Conservation (phyloP, 1,139 yeast genomes). For the Pichia sp. region DNA sequence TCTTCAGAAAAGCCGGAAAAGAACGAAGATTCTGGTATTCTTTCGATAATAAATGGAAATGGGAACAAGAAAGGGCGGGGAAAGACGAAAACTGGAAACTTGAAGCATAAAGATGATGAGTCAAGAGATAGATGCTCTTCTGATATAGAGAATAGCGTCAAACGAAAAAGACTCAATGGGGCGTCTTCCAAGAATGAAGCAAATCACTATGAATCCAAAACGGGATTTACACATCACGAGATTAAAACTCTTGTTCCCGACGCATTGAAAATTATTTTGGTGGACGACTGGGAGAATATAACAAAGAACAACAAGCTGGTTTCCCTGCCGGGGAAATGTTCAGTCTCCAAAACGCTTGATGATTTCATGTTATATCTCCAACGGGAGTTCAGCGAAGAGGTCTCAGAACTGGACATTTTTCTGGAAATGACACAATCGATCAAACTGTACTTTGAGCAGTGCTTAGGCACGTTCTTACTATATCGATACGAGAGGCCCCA, state of each 20-base stretch:
- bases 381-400: conserved; percentile 32
- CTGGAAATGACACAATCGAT: conserved; percentile 70
- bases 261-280: conserved; percentile 62
- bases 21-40: background rate
- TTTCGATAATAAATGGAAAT: background rate
- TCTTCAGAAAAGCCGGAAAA: background rate
- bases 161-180: background rate
- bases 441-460: conserved; percentile 69
- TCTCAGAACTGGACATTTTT: conserved; percentile 44
- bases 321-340: conserved; percentile 51
- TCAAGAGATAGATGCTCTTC: background rate
- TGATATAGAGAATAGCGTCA: conserved; percentile 6
- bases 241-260: conserved; percentile 53
- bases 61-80: background rate
- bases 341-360: conserved; percentile 49
- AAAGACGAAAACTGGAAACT: background rate
- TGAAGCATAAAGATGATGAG: background rate
- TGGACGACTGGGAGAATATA: conserved; percentile 90
- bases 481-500: conserved; percentile 86
- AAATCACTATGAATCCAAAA: conserved; percentile 13
- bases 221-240: conserved; percentile 18
- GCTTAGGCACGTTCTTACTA: conserved; percentile 66
- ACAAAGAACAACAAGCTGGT: conserved; percentile 75
- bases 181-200: background rate
- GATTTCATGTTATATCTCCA: conserved; percentile 37